phyloP scores from a whole-genome alignment of 2,329 filamentous ascomycete genomes.

The Claviceps arundinis region DNA sequence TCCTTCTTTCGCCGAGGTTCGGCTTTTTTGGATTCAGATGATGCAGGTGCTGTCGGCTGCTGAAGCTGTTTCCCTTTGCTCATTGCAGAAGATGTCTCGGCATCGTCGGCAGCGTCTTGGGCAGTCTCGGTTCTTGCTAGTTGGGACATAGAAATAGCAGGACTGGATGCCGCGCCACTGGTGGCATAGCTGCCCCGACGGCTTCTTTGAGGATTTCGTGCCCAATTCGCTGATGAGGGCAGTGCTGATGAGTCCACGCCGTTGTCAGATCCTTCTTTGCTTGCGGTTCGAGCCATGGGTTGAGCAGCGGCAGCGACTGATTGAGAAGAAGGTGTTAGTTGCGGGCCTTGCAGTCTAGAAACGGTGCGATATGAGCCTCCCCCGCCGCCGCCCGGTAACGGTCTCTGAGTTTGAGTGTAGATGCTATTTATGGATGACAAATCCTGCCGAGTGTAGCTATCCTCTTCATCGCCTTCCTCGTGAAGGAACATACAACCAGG shows the following conservation, averaged over 20 bases:
- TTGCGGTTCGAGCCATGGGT: constrained; percentile 62
- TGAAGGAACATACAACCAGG: constrained; percentile 97
- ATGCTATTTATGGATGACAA: constrained; percentile 89
- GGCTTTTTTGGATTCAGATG: background rate
- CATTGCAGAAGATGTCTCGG: constrained; percentile 15
- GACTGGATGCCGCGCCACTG: constrained; percentile 70
- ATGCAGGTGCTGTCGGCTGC: background rate
- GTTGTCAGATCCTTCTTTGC: constrained; percentile 60
- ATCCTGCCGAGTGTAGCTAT: constrained; percentile 90
- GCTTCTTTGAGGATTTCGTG: constrained; percentile 53
- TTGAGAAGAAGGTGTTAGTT: constrained; percentile 25
- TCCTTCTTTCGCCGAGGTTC: constrained; percentile 7
- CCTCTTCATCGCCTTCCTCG: constrained; percentile 94
- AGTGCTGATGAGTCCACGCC: constrained; percentile 77
- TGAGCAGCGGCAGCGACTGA: constrained; percentile 36
- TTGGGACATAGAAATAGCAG: constrained; percentile 51
- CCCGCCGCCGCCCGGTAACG: constrained; percentile 37
- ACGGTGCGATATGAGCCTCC: constrained; percentile 39
- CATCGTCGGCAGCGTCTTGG: constrained; percentile 28
- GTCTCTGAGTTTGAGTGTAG: constrained; percentile 67
- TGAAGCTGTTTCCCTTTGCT: constrained; percentile 9
- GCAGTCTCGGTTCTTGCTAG: constrained; percentile 38
- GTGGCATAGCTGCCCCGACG: constrained; percentile 68
- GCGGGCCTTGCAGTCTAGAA: constrained; percentile 35
- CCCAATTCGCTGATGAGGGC: constrained; percentile 90